These are phyloP conservation scores for Penicillium hesseltinei DNA, from an alignment of 2,329 filamentous ascomycete genomes.

Conservation along the genomic window DNA sequence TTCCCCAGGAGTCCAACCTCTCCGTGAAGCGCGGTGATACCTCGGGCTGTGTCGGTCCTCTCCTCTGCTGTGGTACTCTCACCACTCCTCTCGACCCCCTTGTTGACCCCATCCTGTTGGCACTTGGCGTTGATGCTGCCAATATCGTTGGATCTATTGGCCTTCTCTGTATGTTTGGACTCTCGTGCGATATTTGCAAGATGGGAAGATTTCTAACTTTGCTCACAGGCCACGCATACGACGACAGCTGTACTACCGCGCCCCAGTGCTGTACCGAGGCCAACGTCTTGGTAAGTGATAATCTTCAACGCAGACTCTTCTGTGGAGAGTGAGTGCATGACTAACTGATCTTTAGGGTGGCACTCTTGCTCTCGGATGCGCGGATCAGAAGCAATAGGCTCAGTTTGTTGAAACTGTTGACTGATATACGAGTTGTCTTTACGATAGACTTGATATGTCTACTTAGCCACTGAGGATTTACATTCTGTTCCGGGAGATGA, in stretches of 20 bases:
- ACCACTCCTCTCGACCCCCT: constrained; percentile 30
- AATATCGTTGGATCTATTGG: constrained; percentile 30
- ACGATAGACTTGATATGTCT: neutral
- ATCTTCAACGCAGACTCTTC: neutral
- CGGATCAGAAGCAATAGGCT: constrained; percentile 11
- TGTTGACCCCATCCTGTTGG: constrained; percentile 27
- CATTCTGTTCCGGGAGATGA: neutral
- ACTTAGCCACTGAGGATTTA: neutral
- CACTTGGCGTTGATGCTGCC: constrained; percentile 24
- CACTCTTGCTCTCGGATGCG: constrained; percentile 27
- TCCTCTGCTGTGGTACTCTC: constrained; percentile 31
- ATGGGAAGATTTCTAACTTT: neutral
- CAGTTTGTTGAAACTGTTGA: neutral
- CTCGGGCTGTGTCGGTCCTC: constrained; percentile 20
- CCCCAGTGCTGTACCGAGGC: constrained; percentile 34
- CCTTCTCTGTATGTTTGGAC: constrained; percentile 25
- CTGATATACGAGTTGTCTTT: neutral
- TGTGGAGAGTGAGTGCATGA: neutral
- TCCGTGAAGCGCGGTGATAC: constrained; percentile 15
- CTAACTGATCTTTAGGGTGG: constrained; percentile 22
- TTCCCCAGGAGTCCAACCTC: constrained; percentile 13
- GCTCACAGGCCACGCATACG: constrained; percentile 26
- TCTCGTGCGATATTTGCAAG: neutral
- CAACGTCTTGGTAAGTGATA: constrained; percentile 28
- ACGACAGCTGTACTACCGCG: constrained; percentile 17